Conservation (phyloP, 2,329 filamentous ascomycete species). For the Sordariomycetes sp. region DNA sequence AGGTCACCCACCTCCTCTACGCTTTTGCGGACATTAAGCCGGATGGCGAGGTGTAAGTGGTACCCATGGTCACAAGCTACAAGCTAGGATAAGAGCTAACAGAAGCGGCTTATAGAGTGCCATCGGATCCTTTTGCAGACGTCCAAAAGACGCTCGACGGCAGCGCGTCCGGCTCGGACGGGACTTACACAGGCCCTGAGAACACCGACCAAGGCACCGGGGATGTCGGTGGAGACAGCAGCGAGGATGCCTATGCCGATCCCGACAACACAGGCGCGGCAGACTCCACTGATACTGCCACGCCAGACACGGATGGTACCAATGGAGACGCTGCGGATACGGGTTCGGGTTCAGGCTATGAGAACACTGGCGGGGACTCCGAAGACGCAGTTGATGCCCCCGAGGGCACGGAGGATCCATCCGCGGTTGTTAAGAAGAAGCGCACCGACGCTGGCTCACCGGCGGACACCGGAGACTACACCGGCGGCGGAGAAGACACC, state of each 20-base stretch:
- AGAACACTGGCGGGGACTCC: no score
- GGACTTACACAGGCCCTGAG: background rate
- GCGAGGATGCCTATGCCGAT: no score
- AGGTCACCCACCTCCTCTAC: slow-evolving; percentile 65
- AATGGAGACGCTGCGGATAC: no score
- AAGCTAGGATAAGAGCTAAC: background rate
- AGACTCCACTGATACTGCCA: no score
- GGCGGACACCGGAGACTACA: slow-evolving; percentile 41
- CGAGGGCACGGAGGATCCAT: no score
- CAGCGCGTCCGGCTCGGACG: slow-evolving; percentile 13
- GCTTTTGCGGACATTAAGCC: slow-evolving; percentile 14
- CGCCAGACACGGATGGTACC: no score
- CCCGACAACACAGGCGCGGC: no score
- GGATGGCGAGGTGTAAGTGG: slow-evolving; percentile 14
- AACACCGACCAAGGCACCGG: no score
- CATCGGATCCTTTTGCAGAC: slow-evolving; percentile 55
- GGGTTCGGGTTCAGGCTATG: no score
- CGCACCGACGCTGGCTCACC: slow-evolving; percentile 38
- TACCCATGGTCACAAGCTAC: background rate
- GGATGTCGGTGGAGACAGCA: no score
- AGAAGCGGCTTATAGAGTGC: slow-evolving; percentile 21
- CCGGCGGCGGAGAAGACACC: no score
- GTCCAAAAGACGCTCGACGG: slow-evolving; percentile 43
- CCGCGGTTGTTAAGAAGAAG: background rate
- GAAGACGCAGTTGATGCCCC: no score